Evolutionary conservation across 2,329 filamentous ascomycete genomes (phyloP).

Genomic region (Fusarium compactum): DNA sequence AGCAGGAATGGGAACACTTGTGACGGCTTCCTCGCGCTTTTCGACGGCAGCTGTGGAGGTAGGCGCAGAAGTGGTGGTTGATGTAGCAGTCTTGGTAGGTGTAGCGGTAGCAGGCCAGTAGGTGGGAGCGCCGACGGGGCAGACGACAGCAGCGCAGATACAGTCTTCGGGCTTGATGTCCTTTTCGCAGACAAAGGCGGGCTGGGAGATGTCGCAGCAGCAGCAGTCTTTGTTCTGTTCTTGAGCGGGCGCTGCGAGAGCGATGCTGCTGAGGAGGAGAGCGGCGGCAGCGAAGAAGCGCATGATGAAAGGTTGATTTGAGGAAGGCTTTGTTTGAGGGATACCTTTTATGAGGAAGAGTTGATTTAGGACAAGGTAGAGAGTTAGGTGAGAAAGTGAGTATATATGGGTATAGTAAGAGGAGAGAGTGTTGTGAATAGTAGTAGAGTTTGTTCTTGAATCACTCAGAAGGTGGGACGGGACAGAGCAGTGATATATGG

Average conservation of each 20-base stretch:
- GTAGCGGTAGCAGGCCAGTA: conserved; percentile 14
- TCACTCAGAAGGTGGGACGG: conserved; percentile 2
- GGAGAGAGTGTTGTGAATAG: conserved; percentile 14
- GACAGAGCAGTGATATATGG: conserved; percentile 3
- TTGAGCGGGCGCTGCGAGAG: conserved; percentile 38
- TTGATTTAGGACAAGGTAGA: not conserved
- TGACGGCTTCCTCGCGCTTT: conserved; percentile 17
- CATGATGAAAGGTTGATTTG: conserved; percentile 34
- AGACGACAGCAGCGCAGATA: conserved; percentile 43
- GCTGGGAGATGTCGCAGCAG: conserved; percentile 50
- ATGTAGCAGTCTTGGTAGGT: not conserved
- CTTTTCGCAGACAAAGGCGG: conserved; percentile 45
- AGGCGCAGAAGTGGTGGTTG: not conserved
- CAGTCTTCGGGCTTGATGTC: conserved; percentile 40
- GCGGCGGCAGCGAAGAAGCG: conserved; percentile 41
- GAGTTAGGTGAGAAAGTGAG: not conserved
- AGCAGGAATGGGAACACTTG: conserved; percentile 7
- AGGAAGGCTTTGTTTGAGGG: not conserved
- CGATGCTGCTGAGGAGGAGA: conserved; percentile 40
- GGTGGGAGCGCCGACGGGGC: conserved; percentile 40
- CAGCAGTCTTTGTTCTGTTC: conserved; percentile 46
- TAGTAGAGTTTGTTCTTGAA: conserved; percentile 8
- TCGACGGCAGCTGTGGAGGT: not conserved
- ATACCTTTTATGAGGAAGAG: not conserved
- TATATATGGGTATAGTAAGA: not conserved